Percentiles rank a stretch among this genome's conserved stretches.
These are phyloP conservation scores for Oidium heveae DNA, from an alignment of 2,329 filamentous ascomycete genomes.

Conservation along the genomic window DNA sequence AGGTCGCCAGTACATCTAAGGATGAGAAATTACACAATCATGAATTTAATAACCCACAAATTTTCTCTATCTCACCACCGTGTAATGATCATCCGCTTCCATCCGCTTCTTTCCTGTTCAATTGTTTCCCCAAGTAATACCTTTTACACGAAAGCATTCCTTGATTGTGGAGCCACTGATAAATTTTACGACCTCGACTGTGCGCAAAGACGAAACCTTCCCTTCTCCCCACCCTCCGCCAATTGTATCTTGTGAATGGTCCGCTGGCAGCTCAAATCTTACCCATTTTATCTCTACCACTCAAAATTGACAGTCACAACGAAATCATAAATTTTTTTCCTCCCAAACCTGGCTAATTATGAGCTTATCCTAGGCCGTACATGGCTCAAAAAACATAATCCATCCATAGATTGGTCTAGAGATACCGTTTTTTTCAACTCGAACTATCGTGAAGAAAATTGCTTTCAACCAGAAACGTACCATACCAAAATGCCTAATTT, in stretches of 20 bases:
- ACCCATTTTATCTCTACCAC: not conserved
- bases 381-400: slow-evolving; percentile 1
- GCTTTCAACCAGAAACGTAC: not conserved
- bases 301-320: not conserved
- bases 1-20: no score
- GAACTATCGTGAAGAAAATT: not conserved
- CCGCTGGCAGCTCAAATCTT: not conserved
- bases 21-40: no score
- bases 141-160: not conserved
- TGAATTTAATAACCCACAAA: no score
- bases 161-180: slow-evolving; percentile 1
- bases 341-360: not conserved
- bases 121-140: not conserved
- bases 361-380: not conserved
- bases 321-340: not conserved
- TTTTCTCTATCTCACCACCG: not conserved
- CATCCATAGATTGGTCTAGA: not conserved
- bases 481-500: not conserved
- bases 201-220: no score
- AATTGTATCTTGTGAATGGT: not conserved
- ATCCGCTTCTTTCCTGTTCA: not conserved
- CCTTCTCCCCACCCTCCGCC: not conserved
- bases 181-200: not conserved
- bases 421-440: not conserved
- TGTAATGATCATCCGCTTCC: not conserved